Conservation (phyloP, 1,139 yeast species). For the Geotrichum aggregatum region DNA sequence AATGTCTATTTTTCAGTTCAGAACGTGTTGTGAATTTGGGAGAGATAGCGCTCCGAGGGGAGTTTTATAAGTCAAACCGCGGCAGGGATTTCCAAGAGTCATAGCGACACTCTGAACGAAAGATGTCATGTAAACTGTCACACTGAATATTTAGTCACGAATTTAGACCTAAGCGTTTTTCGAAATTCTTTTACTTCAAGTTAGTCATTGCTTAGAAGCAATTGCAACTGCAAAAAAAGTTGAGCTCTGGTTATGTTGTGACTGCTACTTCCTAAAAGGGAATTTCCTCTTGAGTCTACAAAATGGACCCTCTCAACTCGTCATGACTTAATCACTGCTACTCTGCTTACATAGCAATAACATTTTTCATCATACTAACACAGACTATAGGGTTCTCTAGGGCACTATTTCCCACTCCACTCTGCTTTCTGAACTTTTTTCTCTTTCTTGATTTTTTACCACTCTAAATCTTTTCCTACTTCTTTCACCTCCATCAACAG, state of each 20-base stretch:
- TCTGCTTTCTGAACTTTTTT: conserved; percentile 3
- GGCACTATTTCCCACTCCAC: background rate
- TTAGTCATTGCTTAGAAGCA: background rate
- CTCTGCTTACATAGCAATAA: background rate
- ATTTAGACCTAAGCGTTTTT: background rate
- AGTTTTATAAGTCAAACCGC: background rate
- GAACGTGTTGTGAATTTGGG: background rate
- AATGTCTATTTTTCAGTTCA: background rate
- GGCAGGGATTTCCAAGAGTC: conserved; percentile 1
- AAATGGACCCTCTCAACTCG: background rate
- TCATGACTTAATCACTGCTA: too few relatives aligned
- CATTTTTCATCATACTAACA: background rate
- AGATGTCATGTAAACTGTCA: background rate
- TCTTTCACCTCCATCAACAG: conserved; percentile 4
- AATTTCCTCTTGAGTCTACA: background rate
- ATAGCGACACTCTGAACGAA: background rate
- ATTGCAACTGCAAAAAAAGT: too few relatives aligned
- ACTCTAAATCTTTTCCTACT: background rate
- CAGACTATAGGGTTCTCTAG: background rate
- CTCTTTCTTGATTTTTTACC: conserved; percentile 2
- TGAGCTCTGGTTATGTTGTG: too few relatives aligned
- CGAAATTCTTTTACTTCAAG: background rate
- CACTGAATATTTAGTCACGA: background rate
- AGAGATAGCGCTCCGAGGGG: background rate
- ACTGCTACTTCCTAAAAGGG: background rate